Evolutionary conservation across 805 yeast species (phyloP).

Genomic region (Priceomyces carsonii): DNA sequence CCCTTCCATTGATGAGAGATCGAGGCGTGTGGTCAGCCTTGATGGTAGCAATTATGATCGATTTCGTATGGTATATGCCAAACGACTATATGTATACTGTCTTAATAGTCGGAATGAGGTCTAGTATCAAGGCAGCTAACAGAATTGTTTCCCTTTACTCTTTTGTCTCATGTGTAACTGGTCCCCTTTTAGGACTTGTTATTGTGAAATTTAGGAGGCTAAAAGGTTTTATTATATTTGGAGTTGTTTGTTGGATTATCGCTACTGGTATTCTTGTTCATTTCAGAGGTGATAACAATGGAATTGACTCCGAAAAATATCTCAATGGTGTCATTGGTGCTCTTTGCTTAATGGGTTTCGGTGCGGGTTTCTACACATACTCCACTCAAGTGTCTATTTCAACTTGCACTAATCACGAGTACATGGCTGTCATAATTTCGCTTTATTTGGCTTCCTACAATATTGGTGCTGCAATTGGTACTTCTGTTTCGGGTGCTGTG

Average conservation of each 20-base stretch:
- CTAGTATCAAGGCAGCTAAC: slow-evolving; percentile 61
- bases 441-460: slow-evolving; percentile 57
- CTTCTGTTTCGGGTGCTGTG: slow-evolving; percentile 66
- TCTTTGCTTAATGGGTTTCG: slow-evolving; percentile 64
- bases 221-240: slow-evolving; percentile 61
- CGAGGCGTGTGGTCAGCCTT: slow-evolving; percentile 78
- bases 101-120: slow-evolving; percentile 61
- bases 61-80: slow-evolving; percentile 68
- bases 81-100: slow-evolving; percentile 69
- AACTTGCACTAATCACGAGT: slow-evolving; percentile 59
- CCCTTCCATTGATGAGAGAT: slow-evolving; percentile 58
- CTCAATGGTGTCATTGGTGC: slow-evolving; percentile 64
- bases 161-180: slow-evolving; percentile 63
- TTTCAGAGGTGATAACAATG: slow-evolving; percentile 51
- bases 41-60: slow-evolving; percentile 54
- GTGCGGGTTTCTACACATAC: slow-evolving; percentile 72
- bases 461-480: slow-evolving; percentile 66
- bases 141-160: slow-evolving; percentile 64
- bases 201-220: slow-evolving; percentile 50
- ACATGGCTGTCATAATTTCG: slow-evolving; percentile 63
- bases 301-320: slow-evolving; percentile 29
- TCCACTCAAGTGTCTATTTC: slow-evolving; percentile 62
- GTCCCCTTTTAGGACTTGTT: slow-evolving; percentile 58
- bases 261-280: slow-evolving; percentile 61
- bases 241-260: slow-evolving; percentile 57